Evolutionary conservation across 2,329 filamentous ascomycete species (phyloP).

Genomic region (Didymella arachidicola): DNA sequence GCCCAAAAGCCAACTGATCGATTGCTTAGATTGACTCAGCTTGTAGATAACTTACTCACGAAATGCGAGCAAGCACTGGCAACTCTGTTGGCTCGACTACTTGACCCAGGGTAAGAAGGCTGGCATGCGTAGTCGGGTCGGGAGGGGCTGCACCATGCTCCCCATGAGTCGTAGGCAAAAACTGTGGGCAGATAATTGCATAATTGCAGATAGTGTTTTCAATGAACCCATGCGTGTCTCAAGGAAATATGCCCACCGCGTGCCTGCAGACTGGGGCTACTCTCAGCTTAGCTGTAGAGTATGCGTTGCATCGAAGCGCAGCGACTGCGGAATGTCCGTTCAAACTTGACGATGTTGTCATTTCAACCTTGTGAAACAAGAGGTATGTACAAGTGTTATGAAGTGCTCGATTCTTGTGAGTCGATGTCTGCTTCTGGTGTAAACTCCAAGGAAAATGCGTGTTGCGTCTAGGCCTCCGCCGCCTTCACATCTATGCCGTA

Average conservation of each 20-base stretch:
- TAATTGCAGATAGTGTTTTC: background rate
- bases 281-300: background rate
- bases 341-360: slow-evolving; percentile 6
- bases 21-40: background rate
- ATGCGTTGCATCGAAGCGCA: background rate
- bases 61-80: background rate
- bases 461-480: slow-evolving; percentile 34
- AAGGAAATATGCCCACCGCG: background rate
- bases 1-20: background rate
- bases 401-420: slow-evolving; percentile 19
- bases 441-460: slow-evolving; percentile 33
- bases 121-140: background rate
- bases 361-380: slow-evolving; percentile 19
- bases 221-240: background rate
- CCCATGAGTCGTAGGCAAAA: background rate
- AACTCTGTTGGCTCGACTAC: background rate
- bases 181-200: background rate
- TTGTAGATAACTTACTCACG: background rate
- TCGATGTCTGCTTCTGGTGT: slow-evolving; percentile 27
- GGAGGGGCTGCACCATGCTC: background rate
- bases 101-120: background rate
- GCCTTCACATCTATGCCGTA: slow-evolving; percentile 80
- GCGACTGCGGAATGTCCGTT: background rate
- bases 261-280: background rate
- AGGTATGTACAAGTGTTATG: slow-evolving; percentile 31